Base-by-base conservation (phyloP, 106 monocot species). In the Platanthera guangdongensis region DNA sequence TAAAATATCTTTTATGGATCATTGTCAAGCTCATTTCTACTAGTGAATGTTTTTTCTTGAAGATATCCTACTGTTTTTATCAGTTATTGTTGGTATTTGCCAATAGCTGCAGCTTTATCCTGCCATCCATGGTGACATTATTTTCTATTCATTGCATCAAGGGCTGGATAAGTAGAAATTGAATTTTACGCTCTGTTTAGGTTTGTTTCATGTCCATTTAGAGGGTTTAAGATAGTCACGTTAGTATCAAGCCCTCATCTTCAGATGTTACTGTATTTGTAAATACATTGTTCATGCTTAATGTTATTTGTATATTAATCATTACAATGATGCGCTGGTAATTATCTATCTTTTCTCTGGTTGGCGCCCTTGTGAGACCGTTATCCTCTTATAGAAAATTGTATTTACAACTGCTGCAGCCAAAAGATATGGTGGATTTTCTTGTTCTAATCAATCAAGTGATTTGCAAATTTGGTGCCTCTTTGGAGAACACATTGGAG, bases 351-450 rank as follows among this genome's bases (percentile, higher is more conserved):
- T 39, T 39, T 3, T 39, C 0, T 39, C 39, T 39, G 0, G 25
- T 39, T 39, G 39, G 21, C 3, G 19, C 59, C 51, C 32, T 14
- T 57, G 30, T 71, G 32, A 60, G 22, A 28, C 16, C 13, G 10
- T 52, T 57, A 50, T 19, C 32, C 39, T 67, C 18, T 67, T 67
- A 39, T 21, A 21, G 11, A n/a, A 39, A 39, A 19, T 5, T 39
- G 10, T 39, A 39, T 67, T 67, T 57, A 55, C 75, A 9, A 71
- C 67, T 65, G 15, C 77, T 83, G 52, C 87, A 96, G 95, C 83
- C 90, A 54, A 93, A 94, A 54, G 93, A 93, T 72, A 83, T 94
- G 89, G 83, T 89, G 76, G 93, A 91, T 79, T 91, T 97, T 80
- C 87, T 97, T 50, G 64, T 91, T 25, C 80, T 97, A 46, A 80